A percentile compares a stretch with the other conserved stretches of the same genome.
These are phyloP conservation scores for Diplosphaera chodatii DNA, from an alignment of 139 green algal genomes.

Conservation along the genomic window DNA sequence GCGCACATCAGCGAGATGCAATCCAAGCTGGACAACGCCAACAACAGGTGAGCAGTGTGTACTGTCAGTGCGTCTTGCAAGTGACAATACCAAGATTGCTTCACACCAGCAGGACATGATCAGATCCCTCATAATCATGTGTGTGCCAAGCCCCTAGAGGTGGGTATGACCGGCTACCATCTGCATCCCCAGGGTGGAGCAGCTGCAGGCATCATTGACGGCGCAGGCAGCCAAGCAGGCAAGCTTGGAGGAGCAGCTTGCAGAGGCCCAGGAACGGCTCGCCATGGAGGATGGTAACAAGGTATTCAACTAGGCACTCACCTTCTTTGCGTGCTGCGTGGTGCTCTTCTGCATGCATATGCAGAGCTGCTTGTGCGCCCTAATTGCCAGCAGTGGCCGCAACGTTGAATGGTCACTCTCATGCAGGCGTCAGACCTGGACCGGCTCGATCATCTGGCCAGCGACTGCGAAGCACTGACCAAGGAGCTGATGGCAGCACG, in stretches of 20 bases:
- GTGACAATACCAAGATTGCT: too few species aligned
- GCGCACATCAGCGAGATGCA: slow-evolving; percentile 75
- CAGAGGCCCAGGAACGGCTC: slow-evolving; percentile 20
- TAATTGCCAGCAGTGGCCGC: too few species aligned
- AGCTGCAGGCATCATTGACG: slow-evolving; percentile 33
- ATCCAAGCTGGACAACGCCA: slow-evolving; percentile 65
- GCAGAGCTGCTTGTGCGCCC: too few species aligned
- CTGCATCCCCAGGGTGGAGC: slow-evolving; percentile 21
- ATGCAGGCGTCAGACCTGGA: slow-evolving; percentile 6
- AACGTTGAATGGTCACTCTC: background rate
- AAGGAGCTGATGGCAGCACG: slow-evolving; percentile 39
- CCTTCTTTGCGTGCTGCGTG: too few species aligned
- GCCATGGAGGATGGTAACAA: background rate
- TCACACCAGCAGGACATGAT: too few species aligned
- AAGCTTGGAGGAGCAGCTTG: slow-evolving; percentile 20
- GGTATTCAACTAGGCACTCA: background rate
- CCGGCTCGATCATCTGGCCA: slow-evolving; percentile 35
- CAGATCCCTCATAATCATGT: too few species aligned
- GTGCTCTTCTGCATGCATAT: too few species aligned
- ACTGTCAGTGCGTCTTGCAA: too few species aligned
- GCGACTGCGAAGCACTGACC: slow-evolving; percentile 40
- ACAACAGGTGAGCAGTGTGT: slow-evolving; percentile 19
- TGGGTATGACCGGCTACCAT: too few species aligned
- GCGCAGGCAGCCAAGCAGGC: slow-evolving; percentile 31
- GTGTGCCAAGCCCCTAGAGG: too few species aligned